Evolutionary conservation across 345 rosid species (phyloP).

Genomic region (Populus alba): DNA sequence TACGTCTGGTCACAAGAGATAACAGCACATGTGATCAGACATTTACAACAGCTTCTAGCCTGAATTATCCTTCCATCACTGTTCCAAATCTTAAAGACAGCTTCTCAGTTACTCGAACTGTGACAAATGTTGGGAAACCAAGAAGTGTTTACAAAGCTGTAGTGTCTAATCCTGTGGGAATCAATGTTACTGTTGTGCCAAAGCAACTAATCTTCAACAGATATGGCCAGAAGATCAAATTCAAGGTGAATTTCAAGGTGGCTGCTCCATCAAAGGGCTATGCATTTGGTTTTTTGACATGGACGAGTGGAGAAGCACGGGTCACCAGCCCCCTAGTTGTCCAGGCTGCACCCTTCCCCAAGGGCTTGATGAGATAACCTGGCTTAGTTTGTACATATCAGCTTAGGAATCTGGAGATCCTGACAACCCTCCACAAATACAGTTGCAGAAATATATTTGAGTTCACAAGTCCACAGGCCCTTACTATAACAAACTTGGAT

Average conservation of each 20-base stretch:
- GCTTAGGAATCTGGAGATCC: slow-evolving; percentile 6
- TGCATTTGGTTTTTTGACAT: slow-evolving; percentile 45
- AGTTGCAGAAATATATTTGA: not conserved
- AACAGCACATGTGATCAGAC: slow-evolving; percentile 39
- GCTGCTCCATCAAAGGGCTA: slow-evolving; percentile 42
- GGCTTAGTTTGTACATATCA: slow-evolving; percentile 6
- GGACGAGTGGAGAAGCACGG: slow-evolving; percentile 34
- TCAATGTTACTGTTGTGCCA: slow-evolving; percentile 43
- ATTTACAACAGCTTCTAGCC: slow-evolving; percentile 30
- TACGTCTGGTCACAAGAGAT: slow-evolving; percentile 46
- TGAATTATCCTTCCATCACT: slow-evolving; percentile 52
- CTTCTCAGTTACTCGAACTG: slow-evolving; percentile 42
- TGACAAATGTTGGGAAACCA: slow-evolving; percentile 46
- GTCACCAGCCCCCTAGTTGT: slow-evolving; percentile 49
- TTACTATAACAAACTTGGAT: not conserved
- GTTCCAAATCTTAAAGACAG: slow-evolving; percentile 38
- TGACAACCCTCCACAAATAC: not conserved
- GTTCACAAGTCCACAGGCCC: not conserved
- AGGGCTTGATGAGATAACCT: slow-evolving; percentile 30
- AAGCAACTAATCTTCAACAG: slow-evolving; percentile 31
- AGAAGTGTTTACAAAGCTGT: slow-evolving; percentile 39
- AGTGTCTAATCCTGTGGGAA: slow-evolving; percentile 38
- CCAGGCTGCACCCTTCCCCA: slow-evolving; percentile 28
- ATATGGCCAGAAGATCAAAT: slow-evolving; percentile 45
- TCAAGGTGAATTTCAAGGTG: slow-evolving; percentile 43